Evolutionary conservation across 441 rosid genomes (phyloP), one percentile per base, ranked within the genome.

Genomic region (Mallotus repandus): DNA sequence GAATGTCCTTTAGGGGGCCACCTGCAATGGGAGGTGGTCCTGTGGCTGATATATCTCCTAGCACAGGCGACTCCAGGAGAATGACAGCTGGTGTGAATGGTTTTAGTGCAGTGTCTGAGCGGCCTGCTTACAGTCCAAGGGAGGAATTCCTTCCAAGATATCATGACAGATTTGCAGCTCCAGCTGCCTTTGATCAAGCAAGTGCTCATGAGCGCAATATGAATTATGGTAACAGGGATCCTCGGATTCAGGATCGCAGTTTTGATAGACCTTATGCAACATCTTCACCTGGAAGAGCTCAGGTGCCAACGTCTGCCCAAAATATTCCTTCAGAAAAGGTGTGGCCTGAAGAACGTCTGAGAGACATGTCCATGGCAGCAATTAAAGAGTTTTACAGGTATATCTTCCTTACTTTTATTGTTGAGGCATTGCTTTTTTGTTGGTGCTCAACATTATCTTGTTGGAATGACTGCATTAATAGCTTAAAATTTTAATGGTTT

Each of bases 301-400:
- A 81, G 77, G 84, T 69, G 52, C 79, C 83, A 19, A 70, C 86
- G 19, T 35, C 54, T 15, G 13, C 88, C 22, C 88, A 77, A 72
- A 84, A 78, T 77, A 72, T 70, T 68, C 83, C 94, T 45, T 80
- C 82, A 7, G 98, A 87, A 69, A 88, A 79, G 69, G 76, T 68
- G 66, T 80, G 64, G 81, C 55, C 92, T 65, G 98, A 92, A 74
- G 98, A 91, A 73, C 82, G 65, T 45, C 78, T 92, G 55, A 80
- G 72, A 5, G 85, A 85, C 16, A 83, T 75, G 97, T 94, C 95
- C 63, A 70, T 91, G 83, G 85, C 85, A 48, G 90, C 99, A 62
- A 91, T 96, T 72, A 91, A 84, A 83, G 98, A 96, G 83, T 96
- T 80, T 80, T 96, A 94, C 80, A 94, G 98, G 99, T 96, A 89